phyloP scores from a whole-genome alignment of 331 rosid genomes.

The Malus hybrid region DNA sequence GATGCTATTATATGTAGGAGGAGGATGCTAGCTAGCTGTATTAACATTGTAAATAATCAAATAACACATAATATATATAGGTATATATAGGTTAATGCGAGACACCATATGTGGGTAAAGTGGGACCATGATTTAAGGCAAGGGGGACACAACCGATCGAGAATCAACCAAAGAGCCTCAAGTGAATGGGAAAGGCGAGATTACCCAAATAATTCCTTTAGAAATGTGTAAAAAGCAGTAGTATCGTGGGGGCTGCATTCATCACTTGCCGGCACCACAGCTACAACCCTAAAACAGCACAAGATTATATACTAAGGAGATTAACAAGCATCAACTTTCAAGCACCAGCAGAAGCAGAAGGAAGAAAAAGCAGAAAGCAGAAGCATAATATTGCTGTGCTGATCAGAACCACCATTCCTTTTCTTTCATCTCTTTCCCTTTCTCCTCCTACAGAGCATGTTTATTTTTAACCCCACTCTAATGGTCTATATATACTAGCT shows the following conservation, averaged over 20 bases:
- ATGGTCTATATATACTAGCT: not conserved
- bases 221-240: slow-evolving; percentile 5
- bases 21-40: not conserved
- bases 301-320: not conserved
- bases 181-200: slow-evolving; percentile 18
- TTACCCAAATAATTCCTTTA: slow-evolving; percentile 44
- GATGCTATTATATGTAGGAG: not conserved
- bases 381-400: not conserved
- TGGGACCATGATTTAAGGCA: slow-evolving; percentile 52
- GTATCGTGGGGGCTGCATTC: not conserved
- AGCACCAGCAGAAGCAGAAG: not conserved
- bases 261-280: not conserved
- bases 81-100: not conserved
- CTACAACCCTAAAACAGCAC: not conserved
- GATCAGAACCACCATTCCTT: not conserved
- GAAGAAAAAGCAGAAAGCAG: not conserved
- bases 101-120: slow-evolving; percentile 6
- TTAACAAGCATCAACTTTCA: not conserved
- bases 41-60: too few species aligned
- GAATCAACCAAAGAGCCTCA: slow-evolving; percentile 18
- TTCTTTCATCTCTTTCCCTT: not conserved
- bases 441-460: not conserved
- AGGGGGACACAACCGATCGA: slow-evolving; percentile 25
- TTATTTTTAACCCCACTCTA: slow-evolving; percentile 39
- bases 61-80: not conserved